Percentiles rank a stretch among this genome's conserved stretches.
Evolutionary conservation across 2,329 filamentous ascomycete species (phyloP).

Genomic region (Colletotrichum sidae): DNA sequence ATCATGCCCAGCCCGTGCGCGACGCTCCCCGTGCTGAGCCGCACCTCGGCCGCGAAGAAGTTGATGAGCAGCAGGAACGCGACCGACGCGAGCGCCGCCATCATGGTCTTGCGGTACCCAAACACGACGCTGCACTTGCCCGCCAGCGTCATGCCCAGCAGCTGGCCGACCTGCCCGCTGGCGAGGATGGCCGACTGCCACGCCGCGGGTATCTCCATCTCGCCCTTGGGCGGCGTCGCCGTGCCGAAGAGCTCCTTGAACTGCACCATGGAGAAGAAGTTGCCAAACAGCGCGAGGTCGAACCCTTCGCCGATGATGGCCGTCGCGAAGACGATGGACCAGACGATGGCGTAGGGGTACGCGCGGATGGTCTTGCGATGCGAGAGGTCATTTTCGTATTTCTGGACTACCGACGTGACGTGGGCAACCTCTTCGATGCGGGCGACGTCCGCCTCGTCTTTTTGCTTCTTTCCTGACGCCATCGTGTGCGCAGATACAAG

Average conservation of each 20-base stretch:
- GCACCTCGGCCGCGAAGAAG: constrained; percentile 34
- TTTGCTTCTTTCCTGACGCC: no score
- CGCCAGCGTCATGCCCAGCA: constrained; percentile 23
- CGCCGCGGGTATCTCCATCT: constrained; percentile 51
- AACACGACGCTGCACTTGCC: constrained; percentile 17
- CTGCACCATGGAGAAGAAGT: constrained; percentile 47
- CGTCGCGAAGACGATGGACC: constrained; percentile 37
- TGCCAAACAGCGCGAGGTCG: constrained; percentile 49
- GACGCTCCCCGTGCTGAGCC: constrained; percentile 47
- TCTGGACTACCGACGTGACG: not conserved
- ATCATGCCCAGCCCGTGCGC: constrained; percentile 44
- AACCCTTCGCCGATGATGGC: constrained; percentile 41
- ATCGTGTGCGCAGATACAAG: no score
- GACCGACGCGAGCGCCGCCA: constrained; percentile 14
- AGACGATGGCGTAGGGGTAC: constrained; percentile 30
- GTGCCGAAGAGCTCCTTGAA: constrained; percentile 45
- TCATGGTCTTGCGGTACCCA: constrained; percentile 32
- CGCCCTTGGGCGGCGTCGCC: constrained; percentile 36
- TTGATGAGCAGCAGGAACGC: constrained; percentile 24
- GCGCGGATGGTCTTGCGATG: constrained; percentile 10
- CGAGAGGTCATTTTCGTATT: constrained; percentile 15
- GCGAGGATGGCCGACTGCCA: constrained; percentile 53
- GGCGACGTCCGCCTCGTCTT: no score
- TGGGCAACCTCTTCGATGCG: no score
- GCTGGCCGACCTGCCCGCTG: constrained; percentile 18